Percentiles rank a stretch among this genome's conserved stretches.
These are phyloP conservation scores for Macrophomina phaseolina DNA, from an alignment of 2,329 filamentous ascomycete genomes.

Conservation along the genomic window DNA sequence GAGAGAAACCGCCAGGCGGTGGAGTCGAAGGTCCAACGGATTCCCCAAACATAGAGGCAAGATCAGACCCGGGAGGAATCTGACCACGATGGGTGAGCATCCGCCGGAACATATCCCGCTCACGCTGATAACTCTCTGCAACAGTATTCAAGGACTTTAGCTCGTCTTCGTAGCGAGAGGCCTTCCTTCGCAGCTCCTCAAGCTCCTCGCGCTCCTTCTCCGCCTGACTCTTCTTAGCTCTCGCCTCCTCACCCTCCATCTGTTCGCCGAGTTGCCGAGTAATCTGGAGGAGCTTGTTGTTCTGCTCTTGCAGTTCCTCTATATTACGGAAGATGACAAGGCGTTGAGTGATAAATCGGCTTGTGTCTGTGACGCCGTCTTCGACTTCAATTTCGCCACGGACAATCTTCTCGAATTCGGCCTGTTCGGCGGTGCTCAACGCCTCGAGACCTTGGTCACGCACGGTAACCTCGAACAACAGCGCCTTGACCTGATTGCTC, in stretches of 20 bases:
- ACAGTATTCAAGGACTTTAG: constrained; percentile 80
- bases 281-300: constrained; percentile 80
- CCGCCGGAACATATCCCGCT: constrained; percentile 96
- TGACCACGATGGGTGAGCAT: constrained; percentile 81
- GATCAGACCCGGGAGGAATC: constrained; percentile 63
- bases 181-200: constrained; percentile 72
- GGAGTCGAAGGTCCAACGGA: constrained; percentile 67
- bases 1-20: constrained; percentile 44
- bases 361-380: constrained; percentile 79
- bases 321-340: constrained; percentile 90
- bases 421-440: constrained; percentile 72
- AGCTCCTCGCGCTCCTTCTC: constrained; percentile 70
- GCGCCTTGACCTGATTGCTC: constrained; percentile 86
- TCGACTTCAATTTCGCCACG: constrained; percentile 72
- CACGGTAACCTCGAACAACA: constrained; percentile 85
- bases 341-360: constrained; percentile 85
- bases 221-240: constrained; percentile 61
- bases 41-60: constrained; percentile 73
- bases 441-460: constrained; percentile 78
- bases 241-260: constrained; percentile 89
- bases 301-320: constrained; percentile 83
- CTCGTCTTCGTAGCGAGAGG: constrained; percentile 83
- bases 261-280: constrained; percentile 84
- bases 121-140: constrained; percentile 90
- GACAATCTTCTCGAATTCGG: constrained; percentile 78